A percentile compares a stretch with the other conserved stretches of the same genome.
Evolutionary conservation across 1,139 yeast species (phyloP).

Genomic region (Geotrichum restrictum): DNA sequence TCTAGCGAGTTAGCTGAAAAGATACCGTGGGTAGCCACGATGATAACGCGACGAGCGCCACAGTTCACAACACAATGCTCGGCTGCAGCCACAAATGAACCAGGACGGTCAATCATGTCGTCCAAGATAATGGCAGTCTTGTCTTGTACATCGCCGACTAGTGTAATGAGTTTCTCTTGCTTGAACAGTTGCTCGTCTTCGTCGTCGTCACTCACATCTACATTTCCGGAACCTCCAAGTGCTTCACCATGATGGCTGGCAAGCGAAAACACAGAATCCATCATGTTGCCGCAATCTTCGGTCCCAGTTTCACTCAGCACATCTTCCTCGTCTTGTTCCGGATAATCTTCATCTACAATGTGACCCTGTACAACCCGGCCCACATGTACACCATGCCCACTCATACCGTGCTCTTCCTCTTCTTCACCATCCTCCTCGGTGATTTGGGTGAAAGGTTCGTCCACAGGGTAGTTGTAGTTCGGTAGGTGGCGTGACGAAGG

Average conservation of each 20-base stretch:
- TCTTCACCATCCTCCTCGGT: slow-evolving; percentile 49
- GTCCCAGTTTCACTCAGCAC: slow-evolving; percentile 21
- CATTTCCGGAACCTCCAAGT: slow-evolving; percentile 81
- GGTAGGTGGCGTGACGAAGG: slow-evolving; percentile 57
- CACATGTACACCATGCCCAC: slow-evolving; percentile 81
- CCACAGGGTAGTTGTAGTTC: slow-evolving; percentile 58
- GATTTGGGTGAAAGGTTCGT: slow-evolving; percentile 37
- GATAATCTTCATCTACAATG: slow-evolving; percentile 77
- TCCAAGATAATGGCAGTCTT: slow-evolving; percentile 91
- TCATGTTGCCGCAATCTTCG: slow-evolving; percentile 16
- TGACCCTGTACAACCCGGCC: slow-evolving; percentile 97
- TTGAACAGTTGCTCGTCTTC: slow-evolving; percentile 46
- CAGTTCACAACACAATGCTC: slow-evolving; percentile 92
- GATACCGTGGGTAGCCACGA: slow-evolving; percentile 93
- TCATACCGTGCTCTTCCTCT: slow-evolving; percentile 64
- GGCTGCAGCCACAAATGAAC: slow-evolving; percentile 92
- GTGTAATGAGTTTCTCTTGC: slow-evolving; percentile 78
- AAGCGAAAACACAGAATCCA: slow-evolving; percentile 20
- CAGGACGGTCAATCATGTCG: slow-evolving; percentile 95
- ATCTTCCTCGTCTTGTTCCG: slow-evolving; percentile 26
- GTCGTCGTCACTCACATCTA: slow-evolving; percentile 69
- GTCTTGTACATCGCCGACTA: slow-evolving; percentile 91
- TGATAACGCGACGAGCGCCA: slow-evolving; percentile 87
- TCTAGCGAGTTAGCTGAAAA: slow-evolving; percentile 85
- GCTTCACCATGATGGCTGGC: slow-evolving; percentile 41